Percentiles rank a stretch among this genome's conserved stretches.
phyloP scores from a whole-genome alignment of 2,329 filamentous ascomycete species.

The Monosporascus ibericus region DNA sequence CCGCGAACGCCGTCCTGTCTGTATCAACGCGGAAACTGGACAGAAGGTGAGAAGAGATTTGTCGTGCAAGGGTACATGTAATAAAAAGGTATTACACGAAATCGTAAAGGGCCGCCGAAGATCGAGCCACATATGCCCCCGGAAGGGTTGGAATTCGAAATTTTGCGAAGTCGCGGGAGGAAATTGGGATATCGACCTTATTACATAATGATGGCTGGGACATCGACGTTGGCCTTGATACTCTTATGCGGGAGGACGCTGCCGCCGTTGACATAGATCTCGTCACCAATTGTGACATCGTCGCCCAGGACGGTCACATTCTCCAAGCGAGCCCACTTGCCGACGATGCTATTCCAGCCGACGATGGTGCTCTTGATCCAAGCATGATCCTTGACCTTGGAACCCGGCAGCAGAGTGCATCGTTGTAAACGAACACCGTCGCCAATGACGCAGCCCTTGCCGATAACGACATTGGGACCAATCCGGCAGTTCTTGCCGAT shows the following conservation, averaged over 20 bases:
- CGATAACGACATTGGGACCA: slow-evolving; percentile 93
- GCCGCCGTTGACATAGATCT: slow-evolving; percentile 97
- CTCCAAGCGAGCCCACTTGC: slow-evolving; percentile 92
- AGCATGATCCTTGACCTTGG: slow-evolving; percentile 96
- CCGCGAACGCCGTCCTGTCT: slow-evolving; percentile 13
- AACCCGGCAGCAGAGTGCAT: slow-evolving; percentile 80
- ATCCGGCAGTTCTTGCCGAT: slow-evolving; percentile 99
- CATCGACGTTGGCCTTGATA: slow-evolving; percentile 96
- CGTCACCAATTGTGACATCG: slow-evolving; percentile 94
- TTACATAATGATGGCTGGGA: slow-evolving; percentile 64
- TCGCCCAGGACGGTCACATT: slow-evolving; percentile 98
- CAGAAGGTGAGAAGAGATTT: slow-evolving; percentile 23
- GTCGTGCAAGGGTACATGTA: slow-evolving; percentile 2
- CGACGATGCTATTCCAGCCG: slow-evolving; percentile 95
- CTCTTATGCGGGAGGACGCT: slow-evolving; percentile 96
- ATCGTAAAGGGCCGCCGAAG: slow-evolving; percentile 12
- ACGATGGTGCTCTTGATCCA: slow-evolving; percentile 99
- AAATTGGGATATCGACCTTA: neutral
- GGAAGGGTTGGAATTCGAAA: slow-evolving; percentile 5
- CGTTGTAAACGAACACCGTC: slow-evolving; percentile 92
- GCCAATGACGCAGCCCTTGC: slow-evolving; percentile 84
- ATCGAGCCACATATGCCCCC: slow-evolving; percentile 16
- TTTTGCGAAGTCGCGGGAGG: neutral
- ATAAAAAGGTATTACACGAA: slow-evolving; percentile 20
- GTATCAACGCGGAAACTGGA: slow-evolving; percentile 11